A percentile compares a stretch with the other conserved stretches of the same genome.
Conservation (phyloP, 768 basidiomycete genomes). For the Mrakia frigida region DNA sequence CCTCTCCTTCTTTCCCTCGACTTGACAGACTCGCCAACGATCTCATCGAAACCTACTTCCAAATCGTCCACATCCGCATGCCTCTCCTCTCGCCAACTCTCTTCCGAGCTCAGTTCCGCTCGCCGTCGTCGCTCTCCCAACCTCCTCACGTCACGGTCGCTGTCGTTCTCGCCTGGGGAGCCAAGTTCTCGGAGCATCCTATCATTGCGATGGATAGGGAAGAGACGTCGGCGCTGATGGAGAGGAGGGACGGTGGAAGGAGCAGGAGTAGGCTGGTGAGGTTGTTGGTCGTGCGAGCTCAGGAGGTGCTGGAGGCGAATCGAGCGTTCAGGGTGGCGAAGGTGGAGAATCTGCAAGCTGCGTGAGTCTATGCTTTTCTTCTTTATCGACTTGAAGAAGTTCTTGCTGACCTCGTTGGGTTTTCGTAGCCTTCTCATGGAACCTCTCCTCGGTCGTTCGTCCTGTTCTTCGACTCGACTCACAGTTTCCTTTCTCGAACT, state of each 20-base stretch:
- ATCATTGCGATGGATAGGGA: conserved; percentile 71
- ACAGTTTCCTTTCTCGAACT: neutral
- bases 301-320: conserved; percentile 78
- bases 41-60: conserved; percentile 90
- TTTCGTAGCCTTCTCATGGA: neutral
- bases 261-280: conserved; percentile 71
- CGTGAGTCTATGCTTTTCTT: conserved; percentile 59
- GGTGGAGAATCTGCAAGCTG: conserved; percentile 74
- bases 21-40: conserved; percentile 75
- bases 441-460: conserved; percentile 2
- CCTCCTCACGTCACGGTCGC: conserved; percentile 55
- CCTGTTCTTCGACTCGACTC: neutral
- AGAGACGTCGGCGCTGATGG: conserved; percentile 43
- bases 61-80: conserved; percentile 69
- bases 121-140: neutral
- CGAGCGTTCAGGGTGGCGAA: conserved; percentile 77
- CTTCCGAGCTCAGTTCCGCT: conserved; percentile 67
- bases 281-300: conserved; percentile 68
- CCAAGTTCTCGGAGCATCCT: conserved; percentile 88
- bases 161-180: conserved; percentile 82
- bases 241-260: conserved; percentile 46
- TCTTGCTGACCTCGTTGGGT: neutral
- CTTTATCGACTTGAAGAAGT: conserved; percentile 39
- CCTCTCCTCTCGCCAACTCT: conserved; percentile 78
- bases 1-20: neutral